A percentile compares a stretch with the other conserved stretches of the same genome.
Evolutionary conservation across 106 monocot genomes (phyloP).

Genomic region (Allium sativum): DNA sequence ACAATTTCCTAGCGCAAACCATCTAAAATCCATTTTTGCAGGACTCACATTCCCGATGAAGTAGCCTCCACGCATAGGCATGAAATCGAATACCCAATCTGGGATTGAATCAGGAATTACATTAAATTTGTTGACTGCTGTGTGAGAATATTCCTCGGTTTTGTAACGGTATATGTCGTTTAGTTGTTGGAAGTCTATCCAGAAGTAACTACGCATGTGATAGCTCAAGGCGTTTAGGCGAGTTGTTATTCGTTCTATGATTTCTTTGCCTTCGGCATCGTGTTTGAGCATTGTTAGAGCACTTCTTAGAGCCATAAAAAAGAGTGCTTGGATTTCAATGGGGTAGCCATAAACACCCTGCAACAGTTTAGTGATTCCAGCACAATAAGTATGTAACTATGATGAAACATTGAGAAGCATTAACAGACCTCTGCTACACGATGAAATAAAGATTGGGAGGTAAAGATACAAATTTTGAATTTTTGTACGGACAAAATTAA

Average conservation of each 20-base stretch:
- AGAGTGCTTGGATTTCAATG: conserved; percentile 53
- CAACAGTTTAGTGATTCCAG: too few species aligned
- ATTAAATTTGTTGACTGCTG: conserved; percentile 22
- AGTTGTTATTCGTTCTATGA: conserved; percentile 12
- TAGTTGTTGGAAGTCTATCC: conserved; percentile 21
- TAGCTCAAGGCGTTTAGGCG: conserved; percentile 14
- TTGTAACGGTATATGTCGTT: conserved; percentile 19
- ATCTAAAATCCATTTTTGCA: conserved; percentile 21
- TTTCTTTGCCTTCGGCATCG: conserved; percentile 50
- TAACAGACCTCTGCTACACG: too few species aligned
- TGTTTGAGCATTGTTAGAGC: conserved; percentile 32
- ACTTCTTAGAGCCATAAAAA: conserved; percentile 21
- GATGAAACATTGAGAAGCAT: too few species aligned
- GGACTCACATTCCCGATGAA: conserved; percentile 24
- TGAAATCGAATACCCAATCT: conserved; percentile 22
- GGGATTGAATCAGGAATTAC: conserved; percentile 22
- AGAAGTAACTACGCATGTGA: conserved; percentile 20
- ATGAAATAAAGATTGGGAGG: too few species aligned
- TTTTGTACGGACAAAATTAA: too few species aligned
- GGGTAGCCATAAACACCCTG: conserved; percentile 61
- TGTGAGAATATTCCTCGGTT: conserved; percentile 21
- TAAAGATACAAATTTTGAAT: too few species aligned
- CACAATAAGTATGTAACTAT: too few species aligned
- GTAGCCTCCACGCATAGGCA: conserved; percentile 19
- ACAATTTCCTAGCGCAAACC: conserved; percentile 41